Evolutionary conservation across 169 alveolate species (phyloP).

Genomic region (Babesia sp.): DNA sequence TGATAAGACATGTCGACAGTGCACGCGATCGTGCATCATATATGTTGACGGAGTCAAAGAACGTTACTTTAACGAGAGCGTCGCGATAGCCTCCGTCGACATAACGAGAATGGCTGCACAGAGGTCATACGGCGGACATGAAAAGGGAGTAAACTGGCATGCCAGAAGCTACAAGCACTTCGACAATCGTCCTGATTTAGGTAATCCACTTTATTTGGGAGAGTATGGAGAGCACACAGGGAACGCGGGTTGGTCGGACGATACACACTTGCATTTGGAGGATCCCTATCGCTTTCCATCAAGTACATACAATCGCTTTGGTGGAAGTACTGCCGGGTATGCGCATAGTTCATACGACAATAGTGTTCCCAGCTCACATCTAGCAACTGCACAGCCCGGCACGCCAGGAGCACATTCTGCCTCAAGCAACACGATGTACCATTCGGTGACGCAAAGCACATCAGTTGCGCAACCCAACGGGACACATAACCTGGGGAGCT

Average conservation of each 20-base stretch:
- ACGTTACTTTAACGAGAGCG: constrained; percentile 6
- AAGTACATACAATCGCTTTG: constrained; percentile 9
- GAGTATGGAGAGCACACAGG: constrained; percentile 49
- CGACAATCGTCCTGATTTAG: constrained; percentile 31
- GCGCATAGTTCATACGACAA: constrained; percentile 2
- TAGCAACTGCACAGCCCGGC: neutral
- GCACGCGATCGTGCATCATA: neutral
- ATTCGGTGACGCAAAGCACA: neutral
- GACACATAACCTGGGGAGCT: neutral
- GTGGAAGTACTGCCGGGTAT: constrained; percentile 6
- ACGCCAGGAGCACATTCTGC: neutral
- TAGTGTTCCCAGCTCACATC: neutral
- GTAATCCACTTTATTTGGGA: constrained; percentile 36
- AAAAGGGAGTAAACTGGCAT: neutral
- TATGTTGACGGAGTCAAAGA: constrained; percentile 14
- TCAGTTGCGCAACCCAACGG: neutral
- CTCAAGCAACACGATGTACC: neutral
- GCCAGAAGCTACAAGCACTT: constrained; percentile 32
- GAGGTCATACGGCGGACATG: neutral
- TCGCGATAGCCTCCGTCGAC: neutral
- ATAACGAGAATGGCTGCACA: constrained; percentile 10
- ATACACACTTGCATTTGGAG: constrained; percentile 40
- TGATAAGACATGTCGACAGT: neutral
- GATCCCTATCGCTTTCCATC: constrained; percentile 17
- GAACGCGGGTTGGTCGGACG: constrained; percentile 55